Evolutionary conservation across 139 green algal species (phyloP).

Genomic region (Spirogloea muscicola): DNA sequence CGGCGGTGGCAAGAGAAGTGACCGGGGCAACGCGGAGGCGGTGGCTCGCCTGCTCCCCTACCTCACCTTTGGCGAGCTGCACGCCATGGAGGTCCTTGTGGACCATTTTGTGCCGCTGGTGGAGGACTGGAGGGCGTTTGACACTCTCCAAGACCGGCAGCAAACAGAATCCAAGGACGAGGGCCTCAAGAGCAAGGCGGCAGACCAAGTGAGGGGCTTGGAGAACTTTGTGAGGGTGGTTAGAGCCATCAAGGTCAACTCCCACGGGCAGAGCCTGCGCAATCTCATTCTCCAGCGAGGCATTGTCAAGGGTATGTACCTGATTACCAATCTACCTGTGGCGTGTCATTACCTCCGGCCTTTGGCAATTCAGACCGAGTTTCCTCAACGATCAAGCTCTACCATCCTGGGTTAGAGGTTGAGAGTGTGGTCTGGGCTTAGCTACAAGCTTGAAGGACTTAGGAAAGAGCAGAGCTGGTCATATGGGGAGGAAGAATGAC

Average conservation of each 20-base stretch:
- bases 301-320: conserved; percentile 19
- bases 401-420: no score
- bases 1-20: not conserved
- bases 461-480: no score
- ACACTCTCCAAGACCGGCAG: conserved; percentile 4
- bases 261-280: conserved; percentile 25
- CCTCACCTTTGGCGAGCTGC: conserved; percentile 52
- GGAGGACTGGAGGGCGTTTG: conserved; percentile 41
- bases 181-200: not conserved
- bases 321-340: not conserved
- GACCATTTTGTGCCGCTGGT: conserved; percentile 53
- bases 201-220: conserved; percentile 44
- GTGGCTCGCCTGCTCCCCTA: conserved; percentile 59
- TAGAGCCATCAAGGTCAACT: conserved; percentile 18
- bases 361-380: no score
- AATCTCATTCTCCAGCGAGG: conserved; percentile 48
- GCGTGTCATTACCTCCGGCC: no score
- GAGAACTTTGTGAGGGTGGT: conserved; percentile 48
- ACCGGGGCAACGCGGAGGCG: conserved; percentile 41
- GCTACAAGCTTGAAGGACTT: no score
- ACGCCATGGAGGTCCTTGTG: conserved; percentile 55
- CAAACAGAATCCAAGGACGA: conserved; percentile 26
- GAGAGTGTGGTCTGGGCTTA: no score
- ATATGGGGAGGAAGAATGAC: no score
- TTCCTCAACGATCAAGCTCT: no score